Percentiles rank a stretch among this genome's conserved stretches.
Conservation (phyloP, 1,284 basidiomycete genomes). For the Cryptococcus wingfieldii region DNA sequence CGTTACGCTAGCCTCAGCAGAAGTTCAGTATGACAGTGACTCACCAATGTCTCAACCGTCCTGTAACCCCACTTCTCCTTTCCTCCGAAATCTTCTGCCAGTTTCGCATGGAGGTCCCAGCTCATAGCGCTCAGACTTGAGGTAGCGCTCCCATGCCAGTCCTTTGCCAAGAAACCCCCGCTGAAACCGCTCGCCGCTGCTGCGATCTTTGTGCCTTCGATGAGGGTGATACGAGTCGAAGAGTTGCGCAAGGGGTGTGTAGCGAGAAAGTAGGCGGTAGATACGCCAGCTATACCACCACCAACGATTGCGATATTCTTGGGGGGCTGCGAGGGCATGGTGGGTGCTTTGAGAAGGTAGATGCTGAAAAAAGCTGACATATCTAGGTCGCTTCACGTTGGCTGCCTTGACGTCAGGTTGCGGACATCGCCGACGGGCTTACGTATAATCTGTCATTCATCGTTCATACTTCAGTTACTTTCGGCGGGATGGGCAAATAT, state of each 20-base stretch:
- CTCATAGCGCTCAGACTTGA: slow-evolving; percentile 65
- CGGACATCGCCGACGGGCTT: too few species aligned
- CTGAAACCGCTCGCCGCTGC: slow-evolving; percentile 78
- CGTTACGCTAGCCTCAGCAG: neutral
- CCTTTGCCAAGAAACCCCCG: slow-evolving; percentile 82
- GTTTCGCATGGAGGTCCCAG: slow-evolving; percentile 70
- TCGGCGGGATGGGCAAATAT: too few species aligned
- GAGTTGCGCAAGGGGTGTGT: slow-evolving; percentile 24
- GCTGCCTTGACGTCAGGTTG: neutral
- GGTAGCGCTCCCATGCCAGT: slow-evolving; percentile 60
- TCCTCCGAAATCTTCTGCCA: slow-evolving; percentile 71
- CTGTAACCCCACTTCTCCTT: slow-evolving; percentile 78
- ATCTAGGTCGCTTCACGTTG: neutral
- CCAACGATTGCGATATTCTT: slow-evolving; percentile 48
- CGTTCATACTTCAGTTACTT: too few species aligned
- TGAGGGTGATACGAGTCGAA: slow-evolving; percentile 56
- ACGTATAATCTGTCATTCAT: too few species aligned
- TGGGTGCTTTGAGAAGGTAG: neutral
- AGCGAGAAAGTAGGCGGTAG: slow-evolving; percentile 58
- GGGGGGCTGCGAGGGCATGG: slow-evolving; percentile 5
- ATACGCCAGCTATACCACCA: slow-evolving; percentile 76
- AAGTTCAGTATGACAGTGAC: slow-evolving; percentile 2
- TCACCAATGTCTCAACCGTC: slow-evolving; percentile 54
- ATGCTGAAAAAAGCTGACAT: neutral
- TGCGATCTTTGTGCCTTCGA: slow-evolving; percentile 68